Base-by-base conservation (phyloP, 495 filamentous ascomycete genomes). In the Talaromyces wortmannii region DNA sequence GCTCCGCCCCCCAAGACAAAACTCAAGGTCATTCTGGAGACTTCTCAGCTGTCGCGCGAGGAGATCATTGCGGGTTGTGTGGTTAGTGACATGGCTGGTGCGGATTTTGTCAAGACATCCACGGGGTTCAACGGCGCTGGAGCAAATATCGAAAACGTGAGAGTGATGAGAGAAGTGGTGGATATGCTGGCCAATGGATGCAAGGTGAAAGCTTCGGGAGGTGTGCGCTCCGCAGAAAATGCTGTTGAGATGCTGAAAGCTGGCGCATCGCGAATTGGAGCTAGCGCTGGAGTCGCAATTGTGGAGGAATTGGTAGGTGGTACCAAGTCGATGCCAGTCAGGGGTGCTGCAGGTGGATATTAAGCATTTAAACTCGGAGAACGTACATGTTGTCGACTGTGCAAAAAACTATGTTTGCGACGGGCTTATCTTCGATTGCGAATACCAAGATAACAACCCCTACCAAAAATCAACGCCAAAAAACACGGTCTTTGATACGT, bases 11-110 rank as follows among this genome's bases (percentile, higher is more conserved):
- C 68, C 30, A 76, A 78, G 31, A 65, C 74, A 6, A 64, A 66
- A 31, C 64, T 87, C 47, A 89, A 89, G 65, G 78, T 84, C 46
- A 89, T 89, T 54, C 63, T 89, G 44, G 86, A 89, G 64, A 84
- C 84, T 6, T 78, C 78, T 2, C 74, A 83, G 58, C 73, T 89
- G 13, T 66, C 73, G 6, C 63, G 59, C 12, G 63, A 76, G 12
- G 71, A 86, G 63, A 77, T 87, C 56, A 75, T 87, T 46, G 82
- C 82, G 10, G 84, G 76, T 10, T 79, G 78, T 31, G 67, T 77
- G n/a, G 73, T 87, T 44, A 72, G 75, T 2, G 78, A 79, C 17
- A 72, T 79, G 50, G 85, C 86, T 29, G 78, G 76, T 6, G 85
- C 80, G 36, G 78, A 84, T 57, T 88, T 78, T 53, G 78, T 89